Evolutionary conservation across 352 stramenopile species (phyloP), one percentile per base, ranked within the genome.

Genomic region (Globisporangium alternatum): DNA sequence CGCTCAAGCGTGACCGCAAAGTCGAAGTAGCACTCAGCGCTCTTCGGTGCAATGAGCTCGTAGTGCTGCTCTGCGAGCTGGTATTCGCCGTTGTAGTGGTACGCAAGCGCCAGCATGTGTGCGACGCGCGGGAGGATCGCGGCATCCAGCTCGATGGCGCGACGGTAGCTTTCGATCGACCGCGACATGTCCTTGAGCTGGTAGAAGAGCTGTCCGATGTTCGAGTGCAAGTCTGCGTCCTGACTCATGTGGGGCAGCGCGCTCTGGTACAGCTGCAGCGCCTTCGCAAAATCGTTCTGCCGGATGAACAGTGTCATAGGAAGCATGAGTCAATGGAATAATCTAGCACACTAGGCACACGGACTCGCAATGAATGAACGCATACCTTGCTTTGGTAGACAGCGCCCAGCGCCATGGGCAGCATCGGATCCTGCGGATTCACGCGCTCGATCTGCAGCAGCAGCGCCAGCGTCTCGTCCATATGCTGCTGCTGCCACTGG

Each of bases 1-100:
- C 64, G 60, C 58, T 83, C 68, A 22, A 89, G 68, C 25, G 75
- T 80, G 17, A 85, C 76, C 21, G 65, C 80, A 62, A 76, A 85
- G 57, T 89, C 76, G 35, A 82, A 89, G 64, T 82, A 76, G 49
- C 76, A 78, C 17, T 65, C 39, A 13, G 80, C 75, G 1, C 70
- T 72, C 3, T 69, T 28, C 5, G 60, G 35, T 17, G 56, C 22
- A 3, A 76, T 66, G 8, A 67, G 43, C 2, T 65, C 62, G 57
- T 74, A 86, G 54, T 69, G 62, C 15, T 43, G 33, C 35, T 82
- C 76, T 15, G 80, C 77, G 15, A 28, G 51, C 1, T 13, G 39
- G 43, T 72, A 74, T 1, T 83, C 55, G n/a, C 48, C 49, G 8
- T 70, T 59, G 54, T 76, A 66, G 22, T 85, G 68, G 53, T 80